These are phyloP conservation scores for Grosmannia clavigera DNA, from an alignment of 2,329 filamentous ascomycete genomes.

Conservation along the genomic window DNA sequence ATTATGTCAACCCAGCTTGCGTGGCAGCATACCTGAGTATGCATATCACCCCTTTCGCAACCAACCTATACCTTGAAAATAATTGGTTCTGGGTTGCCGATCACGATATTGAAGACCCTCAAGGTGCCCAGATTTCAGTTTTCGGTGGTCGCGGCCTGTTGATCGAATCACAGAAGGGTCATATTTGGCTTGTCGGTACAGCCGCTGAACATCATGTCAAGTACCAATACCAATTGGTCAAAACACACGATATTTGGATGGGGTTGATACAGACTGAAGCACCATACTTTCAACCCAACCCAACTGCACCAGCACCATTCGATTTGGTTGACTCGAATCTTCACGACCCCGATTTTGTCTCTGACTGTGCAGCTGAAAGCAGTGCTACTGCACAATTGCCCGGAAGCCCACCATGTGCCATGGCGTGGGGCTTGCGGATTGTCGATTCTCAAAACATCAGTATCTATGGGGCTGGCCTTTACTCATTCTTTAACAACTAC, in stretches of 20 bases:
- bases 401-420: slow-evolving; percentile 29
- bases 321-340: slow-evolving; percentile 19
- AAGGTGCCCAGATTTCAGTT: slow-evolving; percentile 19
- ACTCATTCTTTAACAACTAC: slow-evolving; percentile 49
- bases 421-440: slow-evolving; percentile 52
- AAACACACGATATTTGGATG: slow-evolving; percentile 44
- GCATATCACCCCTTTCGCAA: slow-evolving; percentile 26
- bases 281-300: slow-evolving; percentile 53
- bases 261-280: slow-evolving; percentile 55
- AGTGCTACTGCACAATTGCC: slow-evolving; percentile 1
- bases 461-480: slow-evolving; percentile 48
- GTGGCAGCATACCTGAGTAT: slow-evolving; percentile 26
- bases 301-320: slow-evolving; percentile 41
- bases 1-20: slow-evolving; percentile 22
- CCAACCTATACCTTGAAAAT: slow-evolving; percentile 33
- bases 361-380: slow-evolving; percentile 20
- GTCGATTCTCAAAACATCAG: slow-evolving; percentile 37
- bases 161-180: slow-evolving; percentile 24
- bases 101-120: slow-evolving; percentile 36
- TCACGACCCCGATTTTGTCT: slow-evolving; percentile 36
- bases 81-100: slow-evolving; percentile 36
- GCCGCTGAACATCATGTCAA: slow-evolving; percentile 47
- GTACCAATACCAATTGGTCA: slow-evolving; percentile 50
- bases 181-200: slow-evolving; percentile 46
- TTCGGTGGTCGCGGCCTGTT: slow-evolving; percentile 21